Evolutionary conservation across 108 stramenopile species (phyloP), one percentile per base, ranked within the genome.

Genomic region (Discostella stelligeroides): DNA sequence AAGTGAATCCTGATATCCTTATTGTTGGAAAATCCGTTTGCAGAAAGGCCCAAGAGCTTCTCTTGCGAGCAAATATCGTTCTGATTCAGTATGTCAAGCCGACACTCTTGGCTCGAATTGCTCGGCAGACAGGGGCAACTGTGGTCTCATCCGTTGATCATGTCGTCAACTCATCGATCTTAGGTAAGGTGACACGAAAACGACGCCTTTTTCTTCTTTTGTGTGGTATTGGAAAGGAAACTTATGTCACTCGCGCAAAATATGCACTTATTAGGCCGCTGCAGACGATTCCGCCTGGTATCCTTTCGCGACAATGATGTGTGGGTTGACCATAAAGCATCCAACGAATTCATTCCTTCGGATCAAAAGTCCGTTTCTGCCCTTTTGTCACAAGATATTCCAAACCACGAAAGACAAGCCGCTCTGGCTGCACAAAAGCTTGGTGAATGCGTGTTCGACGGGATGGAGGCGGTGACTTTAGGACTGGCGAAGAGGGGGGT

Each of bases 41-140:
- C 25, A 82, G 98, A 8, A 80, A 84, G 49, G 98, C 98, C 5
- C 96, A 96, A 63, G 96, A 97, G 48, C 79, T 96, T 5, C 79
- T 98, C 5, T 66, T 88, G 18, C 70, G 85, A 53, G 84, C 86
- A 24, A 83, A 90, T 53, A 92, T 98, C 11, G 85, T 87, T 21
- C 80, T 97, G 0, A 70, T 97, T 38, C 97, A 97, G 64, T 89
- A 96, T 68, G 97, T 97, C 45, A 98, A 97, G 73, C 60, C 88
- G 8, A 66, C 71, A 11, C 69, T 97, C 13, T 81, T 98, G 90
- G 77, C 83, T 49, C 83, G 94, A 39, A 89, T 98, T 48, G 80
- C 96, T 15, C 81, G 97, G 25, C 90, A 94, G 72, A 97, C 96
- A 7, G 97, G 97, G 0, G 96, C 98, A 20, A 88, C 89, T 25